Conservation (phyloP, 495 filamentous ascomycete species). For the Aspergillus olivimuriae region DNA sequence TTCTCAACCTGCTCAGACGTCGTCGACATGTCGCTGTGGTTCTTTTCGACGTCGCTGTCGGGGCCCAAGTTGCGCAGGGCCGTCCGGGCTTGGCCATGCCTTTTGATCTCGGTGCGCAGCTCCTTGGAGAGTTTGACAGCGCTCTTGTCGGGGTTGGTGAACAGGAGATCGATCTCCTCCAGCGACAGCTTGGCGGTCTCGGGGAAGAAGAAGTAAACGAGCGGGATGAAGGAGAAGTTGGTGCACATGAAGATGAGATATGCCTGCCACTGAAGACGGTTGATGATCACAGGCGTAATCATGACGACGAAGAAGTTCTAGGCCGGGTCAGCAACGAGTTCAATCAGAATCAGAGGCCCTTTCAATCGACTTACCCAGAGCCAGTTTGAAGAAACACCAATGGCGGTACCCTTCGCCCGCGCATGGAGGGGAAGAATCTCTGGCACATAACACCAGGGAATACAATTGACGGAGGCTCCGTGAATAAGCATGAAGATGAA, state of each 20-base stretch:
- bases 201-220: constrained; percentile 39
- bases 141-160: constrained; percentile 12
- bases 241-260: constrained; percentile 56
- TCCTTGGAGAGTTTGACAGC: background rate
- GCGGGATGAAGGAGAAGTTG: constrained; percentile 42
- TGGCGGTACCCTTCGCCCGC: constrained; percentile 36
- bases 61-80: too few relatives aligned
- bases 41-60: background rate
- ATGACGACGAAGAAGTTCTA: constrained; percentile 54
- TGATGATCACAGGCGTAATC: constrained; percentile 52
- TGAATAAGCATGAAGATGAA: constrained; percentile 46
- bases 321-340: background rate
- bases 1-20: background rate
- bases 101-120: background rate
- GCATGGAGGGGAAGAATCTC: constrained; percentile 41
- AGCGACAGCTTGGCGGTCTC: constrained; percentile 39
- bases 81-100: background rate
- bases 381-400: constrained; percentile 38
- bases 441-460: constrained; percentile 43
- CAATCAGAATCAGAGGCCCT: too few relatives aligned
- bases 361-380: constrained; percentile 29
- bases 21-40: background rate
- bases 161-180: constrained; percentile 30
- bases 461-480: constrained; percentile 41
- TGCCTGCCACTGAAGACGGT: constrained; percentile 49